Evolutionary conservation across 1,284 basidiomycete genomes (phyloP).

Genomic region (Boletus sp.): DNA sequence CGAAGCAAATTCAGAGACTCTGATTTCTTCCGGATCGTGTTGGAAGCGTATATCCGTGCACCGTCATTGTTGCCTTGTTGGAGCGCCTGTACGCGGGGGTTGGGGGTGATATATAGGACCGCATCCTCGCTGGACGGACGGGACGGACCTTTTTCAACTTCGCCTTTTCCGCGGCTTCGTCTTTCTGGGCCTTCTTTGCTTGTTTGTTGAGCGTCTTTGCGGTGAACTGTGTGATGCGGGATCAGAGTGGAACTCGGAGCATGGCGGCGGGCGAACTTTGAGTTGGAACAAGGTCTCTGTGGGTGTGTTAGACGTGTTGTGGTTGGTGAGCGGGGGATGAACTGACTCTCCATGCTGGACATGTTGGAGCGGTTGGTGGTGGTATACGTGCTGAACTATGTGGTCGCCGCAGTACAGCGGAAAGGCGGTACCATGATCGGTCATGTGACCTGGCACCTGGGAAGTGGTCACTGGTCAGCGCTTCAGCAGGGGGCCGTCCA

Average conservation of each 20-base stretch:
- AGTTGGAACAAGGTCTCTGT: slow-evolving; percentile 93
- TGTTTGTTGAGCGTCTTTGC: slow-evolving; percentile 89
- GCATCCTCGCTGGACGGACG: neutral
- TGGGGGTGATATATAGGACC: neutral
- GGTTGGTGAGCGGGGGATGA: neutral
- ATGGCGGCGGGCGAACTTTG: slow-evolving; percentile 50
- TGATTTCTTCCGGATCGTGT: slow-evolving; percentile 98
- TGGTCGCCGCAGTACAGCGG: neutral
- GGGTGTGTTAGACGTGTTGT: slow-evolving; percentile 7
- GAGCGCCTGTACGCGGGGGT: slow-evolving; percentile 77
- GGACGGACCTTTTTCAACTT: slow-evolving; percentile 82
- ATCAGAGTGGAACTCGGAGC: slow-evolving; percentile 12
- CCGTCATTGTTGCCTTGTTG: slow-evolving; percentile 97
- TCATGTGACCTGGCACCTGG: slow-evolving; percentile 17
- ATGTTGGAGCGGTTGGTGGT: slow-evolving; percentile 38
- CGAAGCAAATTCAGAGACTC: slow-evolving; percentile 89
- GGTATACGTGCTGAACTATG: slow-evolving; percentile 4
- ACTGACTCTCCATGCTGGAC: slow-evolving; percentile 89
- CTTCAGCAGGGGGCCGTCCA: too few species aligned
- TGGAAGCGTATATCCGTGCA: slow-evolving; percentile 97
- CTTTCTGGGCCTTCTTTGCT: slow-evolving; percentile 94
- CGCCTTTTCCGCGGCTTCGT: slow-evolving; percentile 81
- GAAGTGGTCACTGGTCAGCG: too few species aligned
- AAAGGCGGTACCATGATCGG: neutral
- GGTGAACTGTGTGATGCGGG: slow-evolving; percentile 67